These are phyloP conservation scores for Geotrichum citri-aurantii DNA, from an alignment of 1,139 yeast genomes.

Conservation along the genomic window DNA sequence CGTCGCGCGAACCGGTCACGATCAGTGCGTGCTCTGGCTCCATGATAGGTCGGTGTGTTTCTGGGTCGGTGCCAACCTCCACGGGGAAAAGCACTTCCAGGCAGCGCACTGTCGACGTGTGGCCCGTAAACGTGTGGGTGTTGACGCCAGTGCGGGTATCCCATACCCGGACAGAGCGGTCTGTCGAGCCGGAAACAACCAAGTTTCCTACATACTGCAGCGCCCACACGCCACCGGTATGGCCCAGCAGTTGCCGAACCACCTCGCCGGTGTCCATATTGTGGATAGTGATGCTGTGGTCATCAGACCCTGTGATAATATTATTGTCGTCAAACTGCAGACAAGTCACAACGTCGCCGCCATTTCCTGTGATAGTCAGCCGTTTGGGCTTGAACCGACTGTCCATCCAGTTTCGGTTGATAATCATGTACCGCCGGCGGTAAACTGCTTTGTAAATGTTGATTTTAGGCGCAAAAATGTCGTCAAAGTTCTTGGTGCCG, in stretches of 20 bases:
- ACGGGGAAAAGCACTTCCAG: conserved; percentile 74
- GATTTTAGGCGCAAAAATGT: conserved; percentile 20
- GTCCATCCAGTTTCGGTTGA: conserved; percentile 72
- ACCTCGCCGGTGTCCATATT: conserved; percentile 68
- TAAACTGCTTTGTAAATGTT: conserved; percentile 52
- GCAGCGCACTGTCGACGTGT: conserved; percentile 88
- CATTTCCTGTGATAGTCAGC: conserved; percentile 67
- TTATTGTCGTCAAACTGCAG: conserved; percentile 88
- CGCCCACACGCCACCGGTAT: conserved; percentile 99
- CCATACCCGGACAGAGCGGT: conserved; percentile 89
- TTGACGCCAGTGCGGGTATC: conserved; percentile 67
- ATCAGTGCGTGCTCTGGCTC: conserved; percentile 60
- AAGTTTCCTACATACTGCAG: conserved; percentile 75
- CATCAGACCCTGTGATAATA: conserved; percentile 91
- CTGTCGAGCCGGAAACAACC: conserved; percentile 86
- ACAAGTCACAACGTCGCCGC: conserved; percentile 84
- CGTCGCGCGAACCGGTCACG: conserved; percentile 87
- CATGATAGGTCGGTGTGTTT: conserved; percentile 53
- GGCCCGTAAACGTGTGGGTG: conserved; percentile 84
- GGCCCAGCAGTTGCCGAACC: conserved; percentile 55
- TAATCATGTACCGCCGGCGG: conserved; percentile 57
- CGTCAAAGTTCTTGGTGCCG: conserved; percentile 5
- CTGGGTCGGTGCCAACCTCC: conserved; percentile 25
- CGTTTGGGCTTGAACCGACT: conserved; percentile 65
- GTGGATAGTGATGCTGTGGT: conserved; percentile 72